phyloP scores from a whole-genome alignment of 2,329 filamentous ascomycete genomes.

The Allantophomopsis lycopodina region DNA sequence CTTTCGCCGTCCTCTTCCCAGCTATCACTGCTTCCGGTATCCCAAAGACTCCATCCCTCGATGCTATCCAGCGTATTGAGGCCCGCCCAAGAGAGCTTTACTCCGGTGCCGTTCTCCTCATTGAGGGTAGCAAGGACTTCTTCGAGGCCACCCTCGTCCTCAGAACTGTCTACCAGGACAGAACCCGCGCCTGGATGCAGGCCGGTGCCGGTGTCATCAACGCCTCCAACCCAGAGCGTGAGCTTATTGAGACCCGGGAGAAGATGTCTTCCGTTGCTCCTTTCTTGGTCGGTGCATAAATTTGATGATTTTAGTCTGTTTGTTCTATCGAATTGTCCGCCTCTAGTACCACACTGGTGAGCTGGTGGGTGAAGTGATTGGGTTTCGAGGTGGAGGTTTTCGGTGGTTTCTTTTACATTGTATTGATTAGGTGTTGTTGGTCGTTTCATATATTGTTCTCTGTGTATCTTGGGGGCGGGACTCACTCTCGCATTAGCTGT shows the following conservation, averaged over 20 bases:
- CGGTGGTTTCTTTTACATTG: too few relatives aligned
- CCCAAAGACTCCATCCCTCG: slow-evolving; percentile 5
- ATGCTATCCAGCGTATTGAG: slow-evolving; percentile 6
- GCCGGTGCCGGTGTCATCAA: slow-evolving; percentile 8
- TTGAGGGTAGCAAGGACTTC: slow-evolving; percentile 1
- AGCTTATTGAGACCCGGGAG: slow-evolving; percentile 8
- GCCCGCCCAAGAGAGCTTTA: slow-evolving; percentile 7
- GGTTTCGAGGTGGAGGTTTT: too few relatives aligned
- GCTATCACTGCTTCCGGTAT: slow-evolving; percentile 10
- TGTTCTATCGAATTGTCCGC: too few relatives aligned
- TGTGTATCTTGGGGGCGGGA: too few relatives aligned
- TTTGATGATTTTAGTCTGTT: too few relatives aligned
- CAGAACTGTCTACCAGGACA: slow-evolving; percentile 4
- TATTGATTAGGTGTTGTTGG: too few relatives aligned
- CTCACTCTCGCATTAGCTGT: too few relatives aligned
- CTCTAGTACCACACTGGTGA: too few relatives aligned
- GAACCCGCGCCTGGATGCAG: slow-evolving; percentile 2
- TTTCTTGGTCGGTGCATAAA: slow-evolving; percentile 1
- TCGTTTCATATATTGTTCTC: too few relatives aligned
- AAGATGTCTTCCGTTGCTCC: slow-evolving; percentile 5
- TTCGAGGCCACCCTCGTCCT: slow-evolving; percentile 8
- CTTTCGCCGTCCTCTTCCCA: slow-evolving; percentile 8
- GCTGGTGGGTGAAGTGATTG: too few relatives aligned
- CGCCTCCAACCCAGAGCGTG: slow-evolving; percentile 6
- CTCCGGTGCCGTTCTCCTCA: slow-evolving; percentile 7